Conservation (phyloP, 139 green algal species). For the Bryopsis sp. region DNA sequence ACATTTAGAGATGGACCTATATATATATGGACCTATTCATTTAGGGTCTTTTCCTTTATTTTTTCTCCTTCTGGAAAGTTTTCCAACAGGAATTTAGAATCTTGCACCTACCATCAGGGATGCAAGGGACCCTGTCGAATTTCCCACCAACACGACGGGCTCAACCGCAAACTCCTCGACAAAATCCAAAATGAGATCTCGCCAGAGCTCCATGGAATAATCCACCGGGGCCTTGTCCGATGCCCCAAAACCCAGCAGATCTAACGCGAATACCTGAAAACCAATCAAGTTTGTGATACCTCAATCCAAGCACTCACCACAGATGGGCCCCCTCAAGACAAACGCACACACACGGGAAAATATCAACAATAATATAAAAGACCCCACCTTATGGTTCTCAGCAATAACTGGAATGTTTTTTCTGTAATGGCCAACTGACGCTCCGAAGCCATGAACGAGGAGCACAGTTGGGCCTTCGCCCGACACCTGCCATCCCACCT, state of each 20-base stretch:
- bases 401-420: conserved; percentile 45
- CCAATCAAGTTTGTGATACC: conserved; percentile 6
- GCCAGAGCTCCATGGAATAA: conserved; percentile 49
- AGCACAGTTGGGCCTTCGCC: conserved; percentile 54
- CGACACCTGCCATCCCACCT: conserved; percentile 27
- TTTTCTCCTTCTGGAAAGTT: too few relatives aligned
- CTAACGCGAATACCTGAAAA: conserved; percentile 68
- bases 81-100: too few relatives aligned
- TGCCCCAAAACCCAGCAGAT: conserved; percentile 66
- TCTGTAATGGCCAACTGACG: conserved; percentile 46
- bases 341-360: background rate
- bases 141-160: conserved; percentile 60
- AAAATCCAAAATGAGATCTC: conserved; percentile 59
- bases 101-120: conserved; percentile 42
- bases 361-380: background rate
- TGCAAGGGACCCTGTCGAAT: conserved; percentile 70
- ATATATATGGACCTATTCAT: background rate
- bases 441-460: conserved; percentile 73
- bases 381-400: conserved; percentile 36
- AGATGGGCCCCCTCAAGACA: background rate
- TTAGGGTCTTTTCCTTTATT: too few relatives aligned
- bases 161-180: conserved; percentile 47
- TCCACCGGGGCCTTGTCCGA: conserved; percentile 47
- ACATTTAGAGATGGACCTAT: background rate
- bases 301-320: background rate